Percentiles rank a stretch among this genome's conserved stretches.
phyloP scores from a whole-genome alignment of 768 basidiomycete species.

The Cystobasidium onofrii region DNA sequence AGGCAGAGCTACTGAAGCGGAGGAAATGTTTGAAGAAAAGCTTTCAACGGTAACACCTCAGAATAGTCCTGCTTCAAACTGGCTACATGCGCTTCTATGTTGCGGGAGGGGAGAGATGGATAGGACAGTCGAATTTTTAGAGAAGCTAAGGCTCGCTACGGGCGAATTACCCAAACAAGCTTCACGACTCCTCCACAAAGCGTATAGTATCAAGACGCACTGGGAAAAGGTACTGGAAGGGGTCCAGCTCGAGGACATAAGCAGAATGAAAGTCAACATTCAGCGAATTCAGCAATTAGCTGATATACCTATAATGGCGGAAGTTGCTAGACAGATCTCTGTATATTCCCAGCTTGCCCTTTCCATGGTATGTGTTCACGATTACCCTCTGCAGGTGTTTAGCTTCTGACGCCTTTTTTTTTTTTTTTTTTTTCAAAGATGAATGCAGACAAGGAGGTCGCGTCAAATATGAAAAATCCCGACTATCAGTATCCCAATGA shows the following conservation, averaged over 20 bases:
- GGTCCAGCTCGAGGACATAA: neutral
- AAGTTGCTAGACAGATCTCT: neutral
- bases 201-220: neutral
- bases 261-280: neutral
- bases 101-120: neutral
- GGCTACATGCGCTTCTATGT: slow-evolving; percentile 9
- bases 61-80: neutral
- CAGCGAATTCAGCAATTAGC: neutral
- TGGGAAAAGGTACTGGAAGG: neutral
- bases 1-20: neutral
- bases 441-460: neutral
- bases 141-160: neutral
- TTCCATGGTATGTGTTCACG: neutral
- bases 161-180: slow-evolving; percentile 15
- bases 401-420: too few species aligned
- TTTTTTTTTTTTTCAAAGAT: neutral
- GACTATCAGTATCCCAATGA: neutral
- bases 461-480: neutral
- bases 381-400: too few species aligned
- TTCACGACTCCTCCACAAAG: slow-evolving; percentile 10
- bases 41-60: neutral
- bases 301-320: neutral
- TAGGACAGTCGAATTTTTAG: neutral
- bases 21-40: neutral
- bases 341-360: neutral